Base-by-base conservation (phyloP, 169 alveolate species). In the Fabrea salina region DNA sequence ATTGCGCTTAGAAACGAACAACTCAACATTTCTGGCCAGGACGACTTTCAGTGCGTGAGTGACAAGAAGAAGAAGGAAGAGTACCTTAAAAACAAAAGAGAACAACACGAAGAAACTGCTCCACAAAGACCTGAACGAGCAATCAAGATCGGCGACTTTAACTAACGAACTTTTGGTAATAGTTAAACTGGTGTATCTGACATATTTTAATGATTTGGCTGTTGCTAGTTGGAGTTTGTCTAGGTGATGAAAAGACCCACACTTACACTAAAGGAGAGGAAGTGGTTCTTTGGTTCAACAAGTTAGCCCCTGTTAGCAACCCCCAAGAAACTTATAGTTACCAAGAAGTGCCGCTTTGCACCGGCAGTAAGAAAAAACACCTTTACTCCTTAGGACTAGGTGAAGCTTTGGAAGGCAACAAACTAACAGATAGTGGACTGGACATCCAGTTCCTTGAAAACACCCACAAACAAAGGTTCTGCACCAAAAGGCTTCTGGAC, bases 1-100 rank as follows among this genome's bases (percentile, higher is more conserved):
- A 66, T 84, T 72, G 83, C 86, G 16, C 75, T 84, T 33, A 84
- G 37, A 51, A 66, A 67, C 71, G 47, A 72, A 19, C 84, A 78
- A 79, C 78, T 59, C 37, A 80, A 74, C 51, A 67, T 44, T 72
- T 57, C 49, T 37, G 77, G 66, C 39, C 57, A 40, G 43, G 79
- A 81, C 64, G 78, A 74, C 16, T 43, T 68, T 43, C 3, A 11
- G 13, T 68, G 78, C 4, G 61, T n/a, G 16, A 64, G 32, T 1
- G 78, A 68, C 30, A 25, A 8, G 32, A 30, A 41, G 5, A 22
- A 25, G 8, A 68, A 32, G 27, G 61, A 47, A 4, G 61, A 16
- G 5, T 68, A 68, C 44, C 8, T 8, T 8, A 47, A 68, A 35
- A 47, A 43, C 5, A 70, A 41, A 64, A 79, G 79, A 59, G 47